Conservation (phyloP, 495 filamentous ascomycete genomes). For the Aspergillus wentii region DNA sequence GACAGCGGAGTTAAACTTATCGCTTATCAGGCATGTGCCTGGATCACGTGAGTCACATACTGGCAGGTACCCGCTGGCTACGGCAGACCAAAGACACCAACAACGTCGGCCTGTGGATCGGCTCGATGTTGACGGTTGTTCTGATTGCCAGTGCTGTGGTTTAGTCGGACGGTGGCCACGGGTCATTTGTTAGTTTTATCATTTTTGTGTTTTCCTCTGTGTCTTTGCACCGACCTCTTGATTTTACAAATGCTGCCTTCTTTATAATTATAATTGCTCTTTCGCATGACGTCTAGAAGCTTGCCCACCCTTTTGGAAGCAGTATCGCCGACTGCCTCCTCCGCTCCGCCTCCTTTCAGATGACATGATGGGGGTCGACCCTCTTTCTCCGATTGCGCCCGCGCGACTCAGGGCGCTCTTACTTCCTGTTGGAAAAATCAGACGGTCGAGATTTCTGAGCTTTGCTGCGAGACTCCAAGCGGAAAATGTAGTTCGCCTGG, state of each 20-base stretch:
- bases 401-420: constrained; percentile 81
- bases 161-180: no score
- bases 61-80: no score
- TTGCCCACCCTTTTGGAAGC: constrained; percentile 26
- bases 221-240: constrained; percentile 2
- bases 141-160: no score
- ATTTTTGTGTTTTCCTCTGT: background rate
- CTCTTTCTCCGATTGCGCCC: constrained; percentile 81
- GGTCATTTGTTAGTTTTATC: no score
- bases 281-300: constrained; percentile 21
- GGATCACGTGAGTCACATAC: no score
- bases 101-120: no score
- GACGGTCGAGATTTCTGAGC: constrained; percentile 68
- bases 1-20: constrained; percentile 3
- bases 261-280: constrained; percentile 2
- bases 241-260: no score
- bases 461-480: constrained; percentile 74
- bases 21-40: constrained; percentile 1
- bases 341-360: constrained; percentile 21
- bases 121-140: no score
- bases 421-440: constrained; percentile 81
- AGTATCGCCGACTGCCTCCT: constrained; percentile 28
- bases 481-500: constrained; percentile 80
- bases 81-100: no score
- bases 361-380: constrained; percentile 76